Base-by-base conservation (phyloP, 2,329 filamentous ascomycete species). In the Colletotrichum sublineola region DNA sequence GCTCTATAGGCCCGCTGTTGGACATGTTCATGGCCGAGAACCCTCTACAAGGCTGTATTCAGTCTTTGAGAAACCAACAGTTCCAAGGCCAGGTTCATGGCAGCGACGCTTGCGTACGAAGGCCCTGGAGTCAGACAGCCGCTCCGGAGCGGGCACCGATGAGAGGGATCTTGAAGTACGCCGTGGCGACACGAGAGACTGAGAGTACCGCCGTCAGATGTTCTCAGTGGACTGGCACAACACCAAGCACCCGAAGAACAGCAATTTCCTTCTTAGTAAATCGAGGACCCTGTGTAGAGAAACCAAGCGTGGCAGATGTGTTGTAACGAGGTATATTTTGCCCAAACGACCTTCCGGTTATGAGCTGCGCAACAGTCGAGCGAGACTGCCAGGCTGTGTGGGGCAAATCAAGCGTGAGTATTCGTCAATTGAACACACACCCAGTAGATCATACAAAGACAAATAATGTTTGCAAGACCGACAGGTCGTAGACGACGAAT, bases 1-100 rank as follows among this genome's bases (percentile, higher is more conserved):
- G 67, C 61, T 73, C 70, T 70, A 73, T 73, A 58, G 70, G 66
- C 62, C 70, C 70, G 46, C 46, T 52, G 36, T 18, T 62, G n/a
- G 62, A 71, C 60, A 71, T 62, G 36, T 71, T 62, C 70, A 73
- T 71, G 48, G 61, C 31, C 36, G 55, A 24, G 18, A 29, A 18
- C 44, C 50, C 40, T 53, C 15, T 40, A 31, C 8, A 33, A 53
- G 38, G 9, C 46, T 15, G 33, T 6, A 20, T 24, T 52, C 31
- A 33, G 9, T 31, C 12, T 56, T 48, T 14, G 53, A 31, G n/a
- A 14, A 57, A 1, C 40, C 11, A 56, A 48, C 11, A 46, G 15
- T 33, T 31, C 38, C 20, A 42, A 53, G 18, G 6, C 58, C n/a
- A 24, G 33, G 36, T 11, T 46, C 63, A 66, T 70, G 20, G 20